Evolutionary conservation across 2,329 filamentous ascomycete genomes (phyloP).

Genomic region (Sclerotiophoma versabilis): DNA sequence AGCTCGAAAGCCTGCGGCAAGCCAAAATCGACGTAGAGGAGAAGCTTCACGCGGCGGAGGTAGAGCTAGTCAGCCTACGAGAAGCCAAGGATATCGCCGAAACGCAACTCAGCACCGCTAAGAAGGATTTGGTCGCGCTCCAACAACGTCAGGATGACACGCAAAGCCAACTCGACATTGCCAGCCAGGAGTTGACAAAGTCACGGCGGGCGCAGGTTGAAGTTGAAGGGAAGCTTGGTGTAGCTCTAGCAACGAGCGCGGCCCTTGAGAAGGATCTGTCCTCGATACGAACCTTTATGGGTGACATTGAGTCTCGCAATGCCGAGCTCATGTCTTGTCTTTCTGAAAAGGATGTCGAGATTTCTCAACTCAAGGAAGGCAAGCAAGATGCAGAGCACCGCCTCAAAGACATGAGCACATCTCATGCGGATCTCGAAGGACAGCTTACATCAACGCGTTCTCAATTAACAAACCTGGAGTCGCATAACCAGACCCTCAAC

Average conservation of each 20-base stretch:
- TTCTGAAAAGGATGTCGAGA: slow-evolving; percentile 19
- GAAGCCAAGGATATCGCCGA: slow-evolving; percentile 1
- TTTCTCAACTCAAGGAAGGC: not conserved
- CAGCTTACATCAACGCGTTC: slow-evolving; percentile 9
- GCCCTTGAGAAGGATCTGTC: slow-evolving; percentile 26
- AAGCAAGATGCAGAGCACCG: not conserved
- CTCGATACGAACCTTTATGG: slow-evolving; percentile 23
- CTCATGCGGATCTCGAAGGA: slow-evolving; percentile 1
- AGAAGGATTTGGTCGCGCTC: not conserved
- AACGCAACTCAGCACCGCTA: not conserved
- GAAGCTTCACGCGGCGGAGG: not conserved
- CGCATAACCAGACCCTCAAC: not conserved
- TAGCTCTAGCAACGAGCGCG: slow-evolving; percentile 20
- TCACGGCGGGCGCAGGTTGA: not conserved
- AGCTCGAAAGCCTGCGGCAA: slow-evolving; percentile 24
- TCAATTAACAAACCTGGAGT: not conserved
- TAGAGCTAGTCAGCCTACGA: not conserved
- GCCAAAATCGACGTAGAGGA: slow-evolving; percentile 18
- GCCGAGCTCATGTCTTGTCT: slow-evolving; percentile 24
- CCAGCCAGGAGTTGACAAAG: not conserved
- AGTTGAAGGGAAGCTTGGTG: slow-evolving; percentile 1
- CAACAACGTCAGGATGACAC: slow-evolving; percentile 3
- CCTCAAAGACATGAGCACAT: slow-evolving; percentile 1
- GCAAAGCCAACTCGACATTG: slow-evolving; percentile 1
- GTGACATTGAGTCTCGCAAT: slow-evolving; percentile 26